These are phyloP conservation scores for Apocynum venetum DNA, from an alignment of 257 asterid species.

Conservation along the genomic window DNA sequence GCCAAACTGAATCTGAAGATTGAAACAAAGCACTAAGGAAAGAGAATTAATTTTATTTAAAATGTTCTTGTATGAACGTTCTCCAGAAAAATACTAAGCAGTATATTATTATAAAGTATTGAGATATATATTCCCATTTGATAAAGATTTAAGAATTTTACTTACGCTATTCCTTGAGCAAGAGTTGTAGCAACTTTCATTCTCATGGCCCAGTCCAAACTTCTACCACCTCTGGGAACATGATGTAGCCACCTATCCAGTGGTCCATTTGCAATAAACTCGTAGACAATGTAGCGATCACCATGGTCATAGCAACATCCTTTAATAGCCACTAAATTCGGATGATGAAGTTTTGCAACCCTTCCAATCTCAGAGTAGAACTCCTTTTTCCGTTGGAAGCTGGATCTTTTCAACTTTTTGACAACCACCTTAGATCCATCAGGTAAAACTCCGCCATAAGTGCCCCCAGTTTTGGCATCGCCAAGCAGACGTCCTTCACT, in stretches of 20 bases:
- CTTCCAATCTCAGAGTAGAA: slow-evolving; percentile 93
- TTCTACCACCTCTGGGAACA: slow-evolving; percentile 88
- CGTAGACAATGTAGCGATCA: slow-evolving; percentile 86
- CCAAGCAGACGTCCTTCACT: slow-evolving; percentile 97
- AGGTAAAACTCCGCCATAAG: slow-evolving; percentile 84
- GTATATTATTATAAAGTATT: background rate
- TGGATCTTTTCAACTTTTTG: slow-evolving; percentile 84
- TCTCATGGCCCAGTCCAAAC: slow-evolving; percentile 92
- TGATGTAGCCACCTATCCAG: slow-evolving; percentile 96
- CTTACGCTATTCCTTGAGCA: slow-evolving; percentile 99
- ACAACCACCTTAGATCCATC: slow-evolving; percentile 94
- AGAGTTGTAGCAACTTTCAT: slow-evolving; percentile 90
- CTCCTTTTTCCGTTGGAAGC: slow-evolving; percentile 95
- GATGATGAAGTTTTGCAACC: slow-evolving; percentile 87
- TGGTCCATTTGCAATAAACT: slow-evolving; percentile 83
- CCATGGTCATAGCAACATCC: slow-evolving; percentile 96
- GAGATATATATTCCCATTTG: background rate
- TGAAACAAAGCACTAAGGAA: background rate
- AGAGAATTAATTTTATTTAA: background rate
- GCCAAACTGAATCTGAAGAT: background rate
- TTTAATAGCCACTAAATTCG: slow-evolving; percentile 84
- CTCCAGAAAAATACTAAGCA: background rate
- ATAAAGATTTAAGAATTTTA: slow-evolving; percentile 7
- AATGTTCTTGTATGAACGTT: background rate
- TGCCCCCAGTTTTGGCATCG: slow-evolving; percentile 94